phyloP scores from a whole-genome alignment of 1,139 yeast genomes.

The Suhomyces yuchorum region DNA sequence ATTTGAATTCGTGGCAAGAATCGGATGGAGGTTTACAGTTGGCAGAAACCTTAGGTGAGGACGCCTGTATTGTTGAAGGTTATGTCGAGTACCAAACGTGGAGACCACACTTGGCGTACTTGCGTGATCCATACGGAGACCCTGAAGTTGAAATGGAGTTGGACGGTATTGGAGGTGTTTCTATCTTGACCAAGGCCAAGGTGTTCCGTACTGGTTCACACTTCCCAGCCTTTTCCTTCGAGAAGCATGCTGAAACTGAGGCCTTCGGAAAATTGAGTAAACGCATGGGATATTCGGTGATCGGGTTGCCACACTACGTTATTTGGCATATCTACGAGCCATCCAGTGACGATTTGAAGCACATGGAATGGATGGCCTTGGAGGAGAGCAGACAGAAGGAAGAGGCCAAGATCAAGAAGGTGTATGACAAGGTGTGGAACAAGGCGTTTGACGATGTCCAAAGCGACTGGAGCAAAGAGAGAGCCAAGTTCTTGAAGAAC shows the following conservation, averaged over 20 bases:
- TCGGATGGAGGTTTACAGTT: constrained; percentile 79
- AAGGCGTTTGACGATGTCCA: constrained; percentile 76
- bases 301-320: constrained; percentile 86
- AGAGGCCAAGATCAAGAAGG: constrained; percentile 65
- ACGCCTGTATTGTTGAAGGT: constrained; percentile 89
- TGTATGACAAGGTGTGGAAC: constrained; percentile 75
- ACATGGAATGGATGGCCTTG: constrained; percentile 96
- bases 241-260: constrained; percentile 91
- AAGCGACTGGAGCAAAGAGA: constrained; percentile 67
- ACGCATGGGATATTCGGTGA: constrained; percentile 78
- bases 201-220: constrained; percentile 82
- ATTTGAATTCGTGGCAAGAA: constrained; percentile 89
- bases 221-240: constrained; percentile 88
- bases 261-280: constrained; percentile 87
- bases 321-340: constrained; percentile 95
- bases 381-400: constrained; percentile 77
- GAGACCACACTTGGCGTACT: constrained; percentile 88
- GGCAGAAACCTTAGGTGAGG: constrained; percentile 77
- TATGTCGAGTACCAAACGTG: constrained; percentile 91
- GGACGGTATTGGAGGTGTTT: constrained; percentile 92
- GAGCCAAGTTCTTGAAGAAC: constrained; percentile 66
- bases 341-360: constrained; percentile 80
- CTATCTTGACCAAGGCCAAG: constrained; percentile 75
- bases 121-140: constrained; percentile 84
- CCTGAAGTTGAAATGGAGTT: constrained; percentile 84